Evolutionary conservation across 139 green algal genomes (phyloP).

Genomic region (Chlorella sp.): DNA sequence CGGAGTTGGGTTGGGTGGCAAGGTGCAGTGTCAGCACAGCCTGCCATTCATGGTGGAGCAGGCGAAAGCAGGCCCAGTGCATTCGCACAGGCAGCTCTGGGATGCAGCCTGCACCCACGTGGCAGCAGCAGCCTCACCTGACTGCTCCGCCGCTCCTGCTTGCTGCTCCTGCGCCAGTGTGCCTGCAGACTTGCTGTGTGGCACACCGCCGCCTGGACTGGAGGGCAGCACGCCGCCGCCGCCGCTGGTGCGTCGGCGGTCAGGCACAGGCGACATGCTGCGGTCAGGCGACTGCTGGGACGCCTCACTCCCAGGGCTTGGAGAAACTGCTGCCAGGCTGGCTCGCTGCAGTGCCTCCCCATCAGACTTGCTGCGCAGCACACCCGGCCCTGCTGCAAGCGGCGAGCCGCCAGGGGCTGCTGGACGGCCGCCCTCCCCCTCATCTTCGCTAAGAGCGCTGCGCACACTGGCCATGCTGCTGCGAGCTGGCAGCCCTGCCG

Average conservation of each 20-base stretch:
- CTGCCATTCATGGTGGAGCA: too few species aligned
- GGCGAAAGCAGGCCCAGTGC: too few species aligned
- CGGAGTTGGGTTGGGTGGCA: not conserved
- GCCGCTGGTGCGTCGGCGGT: not conserved
- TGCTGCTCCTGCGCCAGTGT: not conserved
- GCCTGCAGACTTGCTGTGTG: not conserved
- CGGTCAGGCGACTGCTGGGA: not conserved
- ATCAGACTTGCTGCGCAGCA: constrained; percentile 23
- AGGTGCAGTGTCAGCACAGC: too few species aligned
- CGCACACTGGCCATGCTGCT: too few species aligned
- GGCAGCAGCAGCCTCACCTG: too few species aligned
- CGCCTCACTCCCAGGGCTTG: not conserved
- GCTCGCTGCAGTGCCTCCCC: not conserved
- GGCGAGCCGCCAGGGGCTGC: not conserved
- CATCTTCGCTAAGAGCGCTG: too few species aligned
- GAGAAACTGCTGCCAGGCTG: not conserved
- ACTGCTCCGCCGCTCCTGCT: not conserved
- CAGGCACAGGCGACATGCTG: not conserved
- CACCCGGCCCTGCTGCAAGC: not conserved
- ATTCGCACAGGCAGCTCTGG: too few species aligned
- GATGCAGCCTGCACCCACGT: too few species aligned
- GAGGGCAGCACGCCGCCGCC: not conserved
- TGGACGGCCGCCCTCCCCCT: too few species aligned
- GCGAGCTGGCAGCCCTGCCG: not conserved
- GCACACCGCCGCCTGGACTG: not conserved